phyloP scores from a whole-genome alignment of 2,329 filamentous ascomycete genomes.

The Scedosporium aurantiacum region DNA sequence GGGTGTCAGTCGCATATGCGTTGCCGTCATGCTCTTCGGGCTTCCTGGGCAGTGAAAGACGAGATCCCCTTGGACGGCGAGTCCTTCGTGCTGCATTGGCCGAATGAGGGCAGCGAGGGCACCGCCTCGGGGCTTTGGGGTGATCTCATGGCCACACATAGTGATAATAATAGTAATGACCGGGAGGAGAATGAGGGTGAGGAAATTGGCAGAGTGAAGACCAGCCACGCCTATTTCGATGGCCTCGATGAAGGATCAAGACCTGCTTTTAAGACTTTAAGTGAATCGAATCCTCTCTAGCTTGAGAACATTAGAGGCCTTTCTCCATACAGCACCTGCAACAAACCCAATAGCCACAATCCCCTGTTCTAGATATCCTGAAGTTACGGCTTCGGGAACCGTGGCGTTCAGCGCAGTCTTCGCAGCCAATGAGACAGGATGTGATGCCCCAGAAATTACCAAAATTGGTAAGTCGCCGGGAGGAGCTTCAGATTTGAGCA shows the following conservation, averaged over 20 bases:
- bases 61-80: conserved; percentile 22
- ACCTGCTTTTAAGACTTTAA: neutral
- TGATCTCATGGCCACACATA: conserved; percentile 34
- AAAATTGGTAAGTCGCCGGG: neutral
- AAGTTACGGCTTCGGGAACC: neutral
- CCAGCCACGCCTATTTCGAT: neutral
- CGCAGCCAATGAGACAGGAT: neutral
- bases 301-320: neutral
- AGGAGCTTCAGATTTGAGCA: neutral
- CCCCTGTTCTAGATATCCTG: neutral
- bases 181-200: neutral
- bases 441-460: neutral
- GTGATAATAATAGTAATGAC: neutral
- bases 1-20: conserved; percentile 30
- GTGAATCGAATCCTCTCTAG: neutral
- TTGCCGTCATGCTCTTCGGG: conserved; percentile 25
- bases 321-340: neutral
- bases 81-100: conserved; percentile 10
- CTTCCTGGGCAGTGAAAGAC: conserved; percentile 30
- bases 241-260: neutral
- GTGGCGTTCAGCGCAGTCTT: neutral
- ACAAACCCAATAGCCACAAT: neutral
- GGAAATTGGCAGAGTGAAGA: neutral
- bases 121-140: conserved; percentile 29
- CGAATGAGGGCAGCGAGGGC: conserved; percentile 33